phyloP scores from a whole-genome alignment of 2,329 filamentous ascomycete species.

The Neofusicoccum sp. region DNA sequence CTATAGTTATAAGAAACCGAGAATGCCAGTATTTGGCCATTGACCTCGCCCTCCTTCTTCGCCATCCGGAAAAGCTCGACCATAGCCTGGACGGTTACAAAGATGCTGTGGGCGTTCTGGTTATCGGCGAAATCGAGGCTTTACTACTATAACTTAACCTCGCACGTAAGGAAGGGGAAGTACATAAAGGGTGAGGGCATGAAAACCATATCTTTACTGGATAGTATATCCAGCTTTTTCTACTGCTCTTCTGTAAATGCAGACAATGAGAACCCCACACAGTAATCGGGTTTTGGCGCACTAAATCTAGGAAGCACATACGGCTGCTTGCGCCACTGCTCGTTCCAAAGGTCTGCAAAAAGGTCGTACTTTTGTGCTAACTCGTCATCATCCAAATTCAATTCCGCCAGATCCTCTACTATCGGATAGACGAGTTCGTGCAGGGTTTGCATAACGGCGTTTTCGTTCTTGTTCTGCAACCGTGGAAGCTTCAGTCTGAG shows the following conservation, averaged over 20 bases:
- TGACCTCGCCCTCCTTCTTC: background rate
- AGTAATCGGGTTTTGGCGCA: background rate
- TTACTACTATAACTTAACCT: constrained; percentile 22
- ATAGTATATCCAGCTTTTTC: background rate
- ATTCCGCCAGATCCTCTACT: no score
- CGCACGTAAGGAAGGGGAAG: constrained; percentile 24
- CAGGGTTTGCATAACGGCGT: no score
- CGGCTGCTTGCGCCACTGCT: no score
- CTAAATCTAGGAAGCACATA: no score
- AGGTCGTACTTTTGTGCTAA: no score
- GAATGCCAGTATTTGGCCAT: background rate
- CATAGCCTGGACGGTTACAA: background rate
- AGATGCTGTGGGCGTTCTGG: constrained; percentile 23
- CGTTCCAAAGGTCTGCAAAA: no score
- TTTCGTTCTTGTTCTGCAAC: no score
- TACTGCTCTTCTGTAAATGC: background rate
- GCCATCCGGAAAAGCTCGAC: background rate
- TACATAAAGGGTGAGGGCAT: constrained; percentile 22
- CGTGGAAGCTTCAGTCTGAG: no score
- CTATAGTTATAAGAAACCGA: constrained; percentile 15
- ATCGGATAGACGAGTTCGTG: no score
- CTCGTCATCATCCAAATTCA: no score
- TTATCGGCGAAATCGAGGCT: constrained; percentile 24
- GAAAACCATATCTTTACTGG: constrained; percentile 6
- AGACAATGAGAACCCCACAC: background rate